These are phyloP conservation scores for Agaricus subrufescens DNA, from an alignment of 768 basidiomycete genomes.

Conservation along the genomic window DNA sequence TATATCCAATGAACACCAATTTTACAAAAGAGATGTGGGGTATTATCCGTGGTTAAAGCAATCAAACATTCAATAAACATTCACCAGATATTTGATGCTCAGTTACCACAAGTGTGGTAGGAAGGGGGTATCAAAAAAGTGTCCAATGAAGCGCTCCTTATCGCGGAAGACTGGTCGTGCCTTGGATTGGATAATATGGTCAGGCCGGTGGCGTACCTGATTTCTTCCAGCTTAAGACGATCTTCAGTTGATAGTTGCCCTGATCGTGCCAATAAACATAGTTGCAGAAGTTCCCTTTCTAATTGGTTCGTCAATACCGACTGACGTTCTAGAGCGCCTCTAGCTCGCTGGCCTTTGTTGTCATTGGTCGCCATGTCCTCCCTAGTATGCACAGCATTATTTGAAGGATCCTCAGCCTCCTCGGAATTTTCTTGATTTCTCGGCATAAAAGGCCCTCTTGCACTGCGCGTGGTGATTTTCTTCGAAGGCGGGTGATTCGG, in stretches of 20 bases:
- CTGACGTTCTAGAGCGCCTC: background rate
- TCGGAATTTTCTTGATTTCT: background rate
- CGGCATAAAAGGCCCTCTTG: too few relatives aligned
- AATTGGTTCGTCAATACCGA: background rate
- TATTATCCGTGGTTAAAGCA: too few relatives aligned
- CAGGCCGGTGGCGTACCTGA: background rate
- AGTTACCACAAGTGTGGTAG: too few relatives aligned
- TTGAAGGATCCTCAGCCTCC: background rate
- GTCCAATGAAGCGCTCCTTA: too few relatives aligned
- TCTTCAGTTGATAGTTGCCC: background rate
- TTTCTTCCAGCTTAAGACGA: background rate
- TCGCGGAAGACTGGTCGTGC: background rate
- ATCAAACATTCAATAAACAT: too few relatives aligned
- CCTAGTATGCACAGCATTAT: background rate
- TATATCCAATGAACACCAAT: too few relatives aligned
- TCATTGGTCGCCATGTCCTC: background rate
- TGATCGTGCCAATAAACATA: background rate
- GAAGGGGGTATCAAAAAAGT: too few relatives aligned
- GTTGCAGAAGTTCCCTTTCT: background rate
- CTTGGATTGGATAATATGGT: background rate
- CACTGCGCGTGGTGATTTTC: background rate
- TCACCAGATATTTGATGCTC: too few relatives aligned
- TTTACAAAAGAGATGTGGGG: too few relatives aligned
- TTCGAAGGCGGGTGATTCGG: too few relatives aligned
- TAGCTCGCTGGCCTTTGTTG: background rate